A percentile compares a stretch with the other conserved stretches of the same genome.
phyloP scores from a whole-genome alignment of 768 basidiomycete genomes.

The Leccinum rimulosum region DNA sequence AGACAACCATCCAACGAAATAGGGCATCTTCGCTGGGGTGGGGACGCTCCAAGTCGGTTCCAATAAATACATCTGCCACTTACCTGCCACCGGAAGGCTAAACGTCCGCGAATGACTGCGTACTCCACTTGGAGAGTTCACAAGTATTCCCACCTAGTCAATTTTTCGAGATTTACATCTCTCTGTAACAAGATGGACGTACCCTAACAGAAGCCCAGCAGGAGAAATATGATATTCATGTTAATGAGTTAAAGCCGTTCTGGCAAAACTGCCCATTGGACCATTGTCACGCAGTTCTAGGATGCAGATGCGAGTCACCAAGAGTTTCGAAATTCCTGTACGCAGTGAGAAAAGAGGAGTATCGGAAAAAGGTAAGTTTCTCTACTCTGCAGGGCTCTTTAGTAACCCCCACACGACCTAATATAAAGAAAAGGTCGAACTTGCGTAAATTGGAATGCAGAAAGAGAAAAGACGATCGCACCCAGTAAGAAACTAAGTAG shows the following conservation, averaged over 20 bases:
- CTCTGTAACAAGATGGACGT: neutral
- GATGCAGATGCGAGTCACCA: neutral
- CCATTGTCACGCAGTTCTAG: constrained; percentile 14
- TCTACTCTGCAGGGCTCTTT: too few relatives aligned
- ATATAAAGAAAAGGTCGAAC: too few relatives aligned
- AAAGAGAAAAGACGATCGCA: too few relatives aligned
- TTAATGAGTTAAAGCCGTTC: neutral
- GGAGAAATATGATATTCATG: constrained; percentile 14
- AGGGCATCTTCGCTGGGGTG: constrained; percentile 19
- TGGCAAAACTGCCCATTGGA: constrained; percentile 16
- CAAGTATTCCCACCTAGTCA: constrained; percentile 25
- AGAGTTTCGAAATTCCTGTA: neutral
- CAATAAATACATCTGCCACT: neutral
- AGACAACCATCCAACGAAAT: constrained; percentile 19
- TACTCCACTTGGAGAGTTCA: constrained; percentile 17
- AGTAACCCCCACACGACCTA: too few relatives aligned
- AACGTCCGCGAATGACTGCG: constrained; percentile 20
- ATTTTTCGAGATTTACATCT: neutral
- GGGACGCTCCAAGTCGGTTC: neutral
- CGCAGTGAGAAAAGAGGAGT: neutral
- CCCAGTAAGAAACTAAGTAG: too few relatives aligned
- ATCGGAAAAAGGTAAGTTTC: neutral
- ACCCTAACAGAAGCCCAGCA: constrained; percentile 25
- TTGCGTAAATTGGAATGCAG: too few relatives aligned
- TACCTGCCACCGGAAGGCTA: constrained; percentile 27